Conservation (phyloP, 768 basidiomycete genomes). For the Cubamyces sp. region DNA sequence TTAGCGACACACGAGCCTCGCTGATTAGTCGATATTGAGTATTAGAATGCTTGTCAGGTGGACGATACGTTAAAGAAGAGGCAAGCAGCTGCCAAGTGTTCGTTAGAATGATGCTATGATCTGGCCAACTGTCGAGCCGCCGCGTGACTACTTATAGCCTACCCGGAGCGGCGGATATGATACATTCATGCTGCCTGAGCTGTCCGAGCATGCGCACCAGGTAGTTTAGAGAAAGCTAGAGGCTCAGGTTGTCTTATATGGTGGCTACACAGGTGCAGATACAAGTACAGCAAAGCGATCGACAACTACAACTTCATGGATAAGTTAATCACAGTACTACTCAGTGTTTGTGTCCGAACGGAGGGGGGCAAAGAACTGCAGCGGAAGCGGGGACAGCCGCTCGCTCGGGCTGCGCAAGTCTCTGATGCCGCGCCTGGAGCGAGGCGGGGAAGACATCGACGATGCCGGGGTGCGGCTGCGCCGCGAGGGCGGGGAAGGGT, state of each 20-base stretch:
- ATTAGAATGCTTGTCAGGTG: too few relatives aligned
- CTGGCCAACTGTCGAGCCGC: not conserved
- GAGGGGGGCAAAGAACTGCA: constrained; percentile 21
- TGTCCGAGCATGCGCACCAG: too few relatives aligned
- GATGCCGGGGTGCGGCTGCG: constrained; percentile 3
- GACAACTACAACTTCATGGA: constrained; percentile 1
- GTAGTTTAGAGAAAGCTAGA: too few relatives aligned
- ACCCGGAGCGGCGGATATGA: too few relatives aligned
- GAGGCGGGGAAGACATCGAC: constrained; percentile 7
- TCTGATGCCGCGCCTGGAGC: constrained; percentile 8
- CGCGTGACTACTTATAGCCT: too few relatives aligned
- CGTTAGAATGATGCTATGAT: not conserved
- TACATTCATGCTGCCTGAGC: too few relatives aligned
- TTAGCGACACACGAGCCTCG: too few relatives aligned
- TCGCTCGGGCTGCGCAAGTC: constrained; percentile 21
- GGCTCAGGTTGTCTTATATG: too few relatives aligned
- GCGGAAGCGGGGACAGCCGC: constrained; percentile 19
- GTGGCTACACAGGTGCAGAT: not conserved
- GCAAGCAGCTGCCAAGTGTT: too few relatives aligned
- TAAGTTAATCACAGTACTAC: constrained; percentile 9
- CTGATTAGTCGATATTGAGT: too few relatives aligned
- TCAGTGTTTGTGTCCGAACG: constrained; percentile 21
- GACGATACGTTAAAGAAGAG: too few relatives aligned
- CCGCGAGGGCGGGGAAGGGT: constrained; percentile 24
- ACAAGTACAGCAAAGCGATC: constrained; percentile 7